phyloP scores from a whole-genome alignment of 78 protist genomes.

The slime mould (Dictyostelium discoideum) region DNA sequence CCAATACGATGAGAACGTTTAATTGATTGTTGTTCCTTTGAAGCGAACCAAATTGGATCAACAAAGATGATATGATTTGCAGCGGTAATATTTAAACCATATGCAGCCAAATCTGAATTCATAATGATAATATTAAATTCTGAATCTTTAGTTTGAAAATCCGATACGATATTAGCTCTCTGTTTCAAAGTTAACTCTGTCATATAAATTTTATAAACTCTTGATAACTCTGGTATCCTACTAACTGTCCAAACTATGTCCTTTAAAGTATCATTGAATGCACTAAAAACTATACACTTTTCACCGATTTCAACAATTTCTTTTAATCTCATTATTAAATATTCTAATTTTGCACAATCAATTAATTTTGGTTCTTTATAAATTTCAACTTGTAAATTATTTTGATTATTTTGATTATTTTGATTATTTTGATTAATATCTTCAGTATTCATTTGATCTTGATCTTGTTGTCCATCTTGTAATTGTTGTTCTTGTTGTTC shows the following conservation, averaged over 20 bases:
- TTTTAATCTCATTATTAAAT: conserved; percentile 13
- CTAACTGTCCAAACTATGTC: not conserved
- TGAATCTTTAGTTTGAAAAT: conserved; percentile 39
- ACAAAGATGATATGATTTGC: conserved; percentile 76
- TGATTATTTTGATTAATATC: not conserved
- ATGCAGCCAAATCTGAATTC: conserved; percentile 73
- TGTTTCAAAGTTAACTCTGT: not conserved
- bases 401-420: not conserved
- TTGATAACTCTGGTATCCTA: not conserved
- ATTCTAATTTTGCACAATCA: conserved; percentile 18
- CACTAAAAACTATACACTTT: conserved; percentile 67
- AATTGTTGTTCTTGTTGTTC: not conserved
- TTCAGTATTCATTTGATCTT: not conserved
- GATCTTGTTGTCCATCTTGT: not conserved
- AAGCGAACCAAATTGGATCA: conserved; percentile 49
- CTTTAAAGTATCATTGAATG: conserved; percentile 37
- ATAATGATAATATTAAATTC: conserved; percentile 52
- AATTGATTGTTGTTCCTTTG: conserved; percentile 85
- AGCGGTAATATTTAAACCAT: conserved; percentile 75
- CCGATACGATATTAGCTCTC: conserved; percentile 8
- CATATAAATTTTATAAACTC: conserved; percentile 1
- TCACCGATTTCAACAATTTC: not conserved
- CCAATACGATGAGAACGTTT: conserved; percentile 85
- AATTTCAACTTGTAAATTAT: not conserved
- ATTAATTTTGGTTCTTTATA: not conserved